Percentiles rank a stretch among this genome's conserved stretches.
Conservation (phyloP, 164 flowering plant genomes). For the Macadamia tetraphylla region DNA sequence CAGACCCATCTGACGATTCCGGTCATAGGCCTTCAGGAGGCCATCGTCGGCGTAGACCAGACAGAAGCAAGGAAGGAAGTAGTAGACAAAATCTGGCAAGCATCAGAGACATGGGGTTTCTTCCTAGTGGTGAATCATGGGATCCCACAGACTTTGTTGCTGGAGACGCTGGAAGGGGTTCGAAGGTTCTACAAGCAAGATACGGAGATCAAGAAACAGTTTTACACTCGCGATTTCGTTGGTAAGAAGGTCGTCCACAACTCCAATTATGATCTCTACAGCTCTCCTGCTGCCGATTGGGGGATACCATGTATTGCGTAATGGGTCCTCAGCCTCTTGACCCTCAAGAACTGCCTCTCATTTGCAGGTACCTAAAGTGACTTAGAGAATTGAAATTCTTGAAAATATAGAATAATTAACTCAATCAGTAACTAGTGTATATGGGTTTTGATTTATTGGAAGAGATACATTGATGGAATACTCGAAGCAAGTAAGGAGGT, state of each 20-base stretch:
- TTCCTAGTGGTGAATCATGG: constrained; percentile 24
- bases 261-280: constrained; percentile 28
- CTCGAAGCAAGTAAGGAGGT: no score
- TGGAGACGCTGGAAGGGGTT: constrained; percentile 12
- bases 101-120: constrained; percentile 22
- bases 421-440: no score
- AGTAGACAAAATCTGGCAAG: constrained; percentile 5
- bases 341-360: constrained; percentile 25
- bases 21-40: constrained; percentile 6
- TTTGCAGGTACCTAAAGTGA: constrained; percentile 26
- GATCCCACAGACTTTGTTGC: constrained; percentile 3
- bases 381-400: background rate
- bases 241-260: constrained; percentile 11
- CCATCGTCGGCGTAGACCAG: background rate
- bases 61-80: background rate
- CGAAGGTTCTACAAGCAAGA: constrained; percentile 14
- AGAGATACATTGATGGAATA: no score
- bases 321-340: constrained; percentile 18
- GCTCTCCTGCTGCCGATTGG: constrained; percentile 24
- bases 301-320: constrained; percentile 21
- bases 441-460: background rate
- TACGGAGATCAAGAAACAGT: constrained; percentile 26
- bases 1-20: constrained; percentile 11
- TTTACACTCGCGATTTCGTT: constrained; percentile 23
- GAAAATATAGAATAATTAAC: no score